Evolutionary conservation across 352 stramenopile genomes (phyloP).

Genomic region (Phytophthora europaea): DNA sequence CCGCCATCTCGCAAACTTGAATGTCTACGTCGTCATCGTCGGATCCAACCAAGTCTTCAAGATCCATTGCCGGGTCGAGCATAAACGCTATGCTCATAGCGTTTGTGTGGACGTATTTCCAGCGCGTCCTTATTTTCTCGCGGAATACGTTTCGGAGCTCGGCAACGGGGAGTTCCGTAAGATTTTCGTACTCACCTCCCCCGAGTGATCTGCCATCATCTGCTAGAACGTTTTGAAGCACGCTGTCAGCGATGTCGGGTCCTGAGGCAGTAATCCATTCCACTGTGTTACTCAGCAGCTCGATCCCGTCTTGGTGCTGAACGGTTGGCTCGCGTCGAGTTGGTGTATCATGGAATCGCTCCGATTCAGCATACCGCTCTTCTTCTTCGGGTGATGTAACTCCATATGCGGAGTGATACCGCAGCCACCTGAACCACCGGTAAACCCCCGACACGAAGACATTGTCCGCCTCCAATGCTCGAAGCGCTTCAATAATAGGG

Average conservation of each 20-base stretch:
- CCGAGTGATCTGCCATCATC: too few relatives aligned
- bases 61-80: conserved; percentile 1
- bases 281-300: background rate
- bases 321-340: too few relatives aligned
- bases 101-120: conserved; percentile 11
- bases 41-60: background rate
- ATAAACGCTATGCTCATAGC: conserved; percentile 4
- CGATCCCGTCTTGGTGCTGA: background rate
- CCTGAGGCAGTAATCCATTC: background rate
- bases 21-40: background rate
- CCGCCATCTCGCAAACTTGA: background rate
- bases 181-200: background rate
- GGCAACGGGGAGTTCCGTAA: background rate
- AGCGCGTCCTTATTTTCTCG: conserved; percentile 3
- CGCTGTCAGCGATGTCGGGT: too few relatives aligned
- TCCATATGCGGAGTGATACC: conserved; percentile 4
- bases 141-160: background rate
- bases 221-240: too few relatives aligned
- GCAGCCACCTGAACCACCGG: background rate
- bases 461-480: background rate
- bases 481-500: conserved; percentile 4
- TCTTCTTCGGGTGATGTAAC: conserved; percentile 2
- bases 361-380: background rate
- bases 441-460: conserved; percentile 7
- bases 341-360: background rate